A percentile compares a stretch with the other conserved stretches of the same genome.
These are phyloP conservation scores for Cymbopogon citratus DNA, from an alignment of 176 grass and related monocot species.

Conservation along the genomic window DNA sequence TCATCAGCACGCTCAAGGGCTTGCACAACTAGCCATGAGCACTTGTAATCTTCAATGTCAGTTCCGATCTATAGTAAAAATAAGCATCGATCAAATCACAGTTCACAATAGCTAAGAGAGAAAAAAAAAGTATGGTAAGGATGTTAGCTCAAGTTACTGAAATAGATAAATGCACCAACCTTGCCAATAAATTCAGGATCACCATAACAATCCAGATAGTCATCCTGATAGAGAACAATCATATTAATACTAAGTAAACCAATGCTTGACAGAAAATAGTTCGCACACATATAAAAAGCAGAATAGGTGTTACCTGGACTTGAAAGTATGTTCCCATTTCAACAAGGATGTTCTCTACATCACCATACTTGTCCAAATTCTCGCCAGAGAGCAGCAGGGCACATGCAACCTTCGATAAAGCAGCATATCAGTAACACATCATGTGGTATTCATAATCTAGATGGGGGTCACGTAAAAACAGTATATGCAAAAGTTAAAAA, in stretches of 20 bases:
- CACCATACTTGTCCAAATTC: conserved; percentile 63
- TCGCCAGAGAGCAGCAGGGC: conserved; percentile 82
- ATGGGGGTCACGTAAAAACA: neutral
- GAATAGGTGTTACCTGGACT: conserved; percentile 65
- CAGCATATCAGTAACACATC: conserved; percentile 8
- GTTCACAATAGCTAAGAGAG: neutral
- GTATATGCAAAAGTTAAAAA: neutral
- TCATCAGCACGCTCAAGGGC: conserved; percentile 64
- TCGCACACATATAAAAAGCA: neutral
- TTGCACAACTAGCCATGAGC: conserved; percentile 98
- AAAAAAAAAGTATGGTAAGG: neutral
- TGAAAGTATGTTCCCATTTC: conserved; percentile 98
- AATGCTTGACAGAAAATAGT: conserved; percentile 5
- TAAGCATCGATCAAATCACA: conserved; percentile 11
- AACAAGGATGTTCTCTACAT: conserved; percentile 87
- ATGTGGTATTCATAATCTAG: neutral
- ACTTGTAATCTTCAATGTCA: conserved; percentile 98
- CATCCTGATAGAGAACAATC: conserved; percentile 63
- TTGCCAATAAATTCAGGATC: conserved; percentile 93
- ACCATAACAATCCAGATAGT: conserved; percentile 92
- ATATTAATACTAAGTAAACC: conserved; percentile 17
- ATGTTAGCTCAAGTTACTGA: neutral
- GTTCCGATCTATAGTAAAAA: conserved; percentile 68
- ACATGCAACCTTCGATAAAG: conserved; percentile 80
- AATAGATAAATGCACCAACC: conserved; percentile 36